Percentiles rank a stretch among this genome's conserved stretches.
Evolutionary conservation across 2,329 filamentous ascomycete genomes (phyloP).

Genomic region (Talaromyces sp.): DNA sequence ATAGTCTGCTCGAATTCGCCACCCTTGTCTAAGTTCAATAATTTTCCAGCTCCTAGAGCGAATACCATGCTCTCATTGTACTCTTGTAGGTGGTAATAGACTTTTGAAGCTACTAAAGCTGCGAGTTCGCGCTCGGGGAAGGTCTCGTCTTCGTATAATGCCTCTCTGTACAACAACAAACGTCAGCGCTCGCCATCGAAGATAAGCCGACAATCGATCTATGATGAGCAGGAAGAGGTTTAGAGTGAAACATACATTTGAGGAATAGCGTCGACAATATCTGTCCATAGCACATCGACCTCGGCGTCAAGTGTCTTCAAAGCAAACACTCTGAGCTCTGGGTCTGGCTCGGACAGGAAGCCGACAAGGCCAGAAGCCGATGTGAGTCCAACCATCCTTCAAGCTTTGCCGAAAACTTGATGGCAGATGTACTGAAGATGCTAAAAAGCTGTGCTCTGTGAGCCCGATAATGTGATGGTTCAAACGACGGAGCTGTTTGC

Average conservation of each 20-base stretch:
- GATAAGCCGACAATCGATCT: neutral
- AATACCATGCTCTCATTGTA: conserved; percentile 99
- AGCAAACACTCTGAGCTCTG: conserved; percentile 90
- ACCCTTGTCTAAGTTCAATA: conserved; percentile 86
- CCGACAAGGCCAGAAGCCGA: conserved; percentile 92
- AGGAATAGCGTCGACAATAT: conserved; percentile 86
- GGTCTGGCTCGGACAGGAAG: conserved; percentile 91
- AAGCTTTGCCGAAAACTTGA: conserved; percentile 15
- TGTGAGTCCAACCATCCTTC: conserved; percentile 80
- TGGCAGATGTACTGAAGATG: neutral
- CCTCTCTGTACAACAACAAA: conserved; percentile 62
- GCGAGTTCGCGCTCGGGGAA: conserved; percentile 94
- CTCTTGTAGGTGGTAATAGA: conserved; percentile 97
- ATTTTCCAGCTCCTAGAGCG: conserved; percentile 86
- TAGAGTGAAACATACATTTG: conserved; percentile 70
- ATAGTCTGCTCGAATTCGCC: conserved; percentile 99
- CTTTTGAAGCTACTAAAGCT: conserved; percentile 90
- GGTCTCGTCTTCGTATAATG: conserved; percentile 90
- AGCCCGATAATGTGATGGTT: neutral
- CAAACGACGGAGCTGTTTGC: conserved; percentile 5
- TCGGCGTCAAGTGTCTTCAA: conserved; percentile 93
- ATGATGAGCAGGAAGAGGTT: neutral
- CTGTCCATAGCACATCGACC: conserved; percentile 95
- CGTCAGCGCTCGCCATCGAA: conserved; percentile 1
- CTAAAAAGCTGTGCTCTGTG: neutral